A percentile compares a stretch with the other conserved stretches of the same genome.
phyloP scores from a whole-genome alignment of 73 alveolate genomes.

The Paraurostyla sp. region DNA sequence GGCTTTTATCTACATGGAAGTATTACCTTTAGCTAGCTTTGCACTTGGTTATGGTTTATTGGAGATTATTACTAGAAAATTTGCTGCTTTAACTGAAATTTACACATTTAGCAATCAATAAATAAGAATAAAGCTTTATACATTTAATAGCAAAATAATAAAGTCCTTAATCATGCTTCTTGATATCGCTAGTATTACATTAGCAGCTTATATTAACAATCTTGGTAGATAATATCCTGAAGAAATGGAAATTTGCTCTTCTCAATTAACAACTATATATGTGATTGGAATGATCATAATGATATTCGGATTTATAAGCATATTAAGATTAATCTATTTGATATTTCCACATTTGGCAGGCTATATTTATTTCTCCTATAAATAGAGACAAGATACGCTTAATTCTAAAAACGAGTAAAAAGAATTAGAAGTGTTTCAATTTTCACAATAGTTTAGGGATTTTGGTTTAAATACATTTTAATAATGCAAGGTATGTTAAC shows the following conservation, averaged over 20 bases:
- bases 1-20: background rate
- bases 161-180: background rate
- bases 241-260: background rate
- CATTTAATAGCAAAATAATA: background rate
- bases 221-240: background rate
- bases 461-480: background rate
- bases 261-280: background rate
- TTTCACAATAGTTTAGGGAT: background rate
- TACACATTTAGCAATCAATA: background rate
- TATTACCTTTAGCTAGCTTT: background rate
- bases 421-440: background rate
- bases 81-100: background rate
- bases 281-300: background rate
- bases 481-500: background rate
- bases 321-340: background rate
- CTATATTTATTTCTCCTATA: background rate
- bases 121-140: background rate
- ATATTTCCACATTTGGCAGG: conserved; percentile 44
- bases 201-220: background rate
- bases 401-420: background rate
- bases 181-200: background rate
- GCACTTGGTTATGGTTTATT: background rate
- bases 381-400: background rate
- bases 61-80: conserved; percentile 1
- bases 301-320: background rate